These are phyloP conservation scores for Cryphonectria naterciae DNA, from an alignment of 2,329 filamentous ascomycete genomes.

Conservation along the genomic window DNA sequence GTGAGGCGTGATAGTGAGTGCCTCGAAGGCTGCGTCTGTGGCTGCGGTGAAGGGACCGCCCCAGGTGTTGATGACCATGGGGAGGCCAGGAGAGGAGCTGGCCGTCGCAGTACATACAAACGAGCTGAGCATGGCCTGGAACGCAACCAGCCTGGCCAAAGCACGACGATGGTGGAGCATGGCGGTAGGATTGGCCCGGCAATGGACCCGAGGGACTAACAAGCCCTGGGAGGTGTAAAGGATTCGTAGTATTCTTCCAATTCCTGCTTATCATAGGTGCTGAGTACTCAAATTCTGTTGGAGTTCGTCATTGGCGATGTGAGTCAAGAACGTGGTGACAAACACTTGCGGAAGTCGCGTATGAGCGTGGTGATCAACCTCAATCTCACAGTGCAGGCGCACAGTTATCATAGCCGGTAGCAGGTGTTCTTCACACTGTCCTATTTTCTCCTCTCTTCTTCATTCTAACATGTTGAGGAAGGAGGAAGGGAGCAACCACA, in stretches of 20 bases:
- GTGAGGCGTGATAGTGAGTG: conserved; percentile 36
- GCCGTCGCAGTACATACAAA: not conserved
- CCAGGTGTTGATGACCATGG: conserved; percentile 60
- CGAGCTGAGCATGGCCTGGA: conserved; percentile 21
- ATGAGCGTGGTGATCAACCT: not conserved
- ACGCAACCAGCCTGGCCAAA: conserved; percentile 12
- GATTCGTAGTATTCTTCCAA: too few species aligned
- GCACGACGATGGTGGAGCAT: conserved; percentile 29
- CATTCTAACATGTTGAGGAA: not conserved
- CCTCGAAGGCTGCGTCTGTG: conserved; percentile 53
- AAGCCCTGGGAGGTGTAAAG: not conserved
- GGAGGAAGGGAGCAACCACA: not conserved
- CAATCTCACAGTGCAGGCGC: conserved; percentile 1
- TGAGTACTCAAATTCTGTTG: not conserved
- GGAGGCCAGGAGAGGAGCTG: conserved; percentile 45
- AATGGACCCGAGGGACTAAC: not conserved
- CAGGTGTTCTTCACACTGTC: not conserved
- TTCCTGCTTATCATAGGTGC: not conserved
- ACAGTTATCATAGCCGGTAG: not conserved
- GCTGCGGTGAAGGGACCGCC: conserved; percentile 55
- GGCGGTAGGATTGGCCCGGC: not conserved
- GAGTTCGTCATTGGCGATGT: not conserved
- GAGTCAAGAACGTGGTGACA: not conserved
- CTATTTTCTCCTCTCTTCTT: not conserved
- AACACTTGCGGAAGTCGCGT: not conserved